Base-by-base conservation (phyloP, 345 rosid genomes). In the Gossypium ekmanianum region DNA sequence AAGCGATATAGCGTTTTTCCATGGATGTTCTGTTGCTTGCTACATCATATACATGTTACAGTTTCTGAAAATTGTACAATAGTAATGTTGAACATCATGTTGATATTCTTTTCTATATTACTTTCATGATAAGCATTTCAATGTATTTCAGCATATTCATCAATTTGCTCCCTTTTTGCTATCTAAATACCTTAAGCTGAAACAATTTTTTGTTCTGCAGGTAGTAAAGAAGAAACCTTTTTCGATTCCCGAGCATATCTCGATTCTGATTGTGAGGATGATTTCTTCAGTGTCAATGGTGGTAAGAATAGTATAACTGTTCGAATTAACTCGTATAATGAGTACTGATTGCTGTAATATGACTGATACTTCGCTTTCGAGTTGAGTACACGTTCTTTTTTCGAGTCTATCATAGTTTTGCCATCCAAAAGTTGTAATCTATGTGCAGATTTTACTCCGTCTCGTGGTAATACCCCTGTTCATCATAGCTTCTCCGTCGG, bases 211-310 rank as follows among this genome's bases (percentile, higher is more conserved):
- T 45, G 29, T 66, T 27, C 22, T 80, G 85, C 88, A 95, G 99
- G 93, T 62, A 90, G 93, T 76, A 95, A 84, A 86, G 94, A 91
- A 50, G 99, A 95, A 65, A 59, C 77, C 11, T 95, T 95, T 86
- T 92, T 91, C 48, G 99, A 95, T 81, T 86, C 99, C 6, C 88
- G 73, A 77, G 77, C 88, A 11, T 95, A 90, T 88, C 69, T 95
- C 52, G 97, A 93, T 29, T 94, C 98, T 0, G 98, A 94, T 71
- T 88, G 93, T 17, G 99, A 95, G 48, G 97, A 93, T 63, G 99
- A 95, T 80, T 95, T 93, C 83, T 84, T 76, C 78, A 95, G 99
- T 74, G 98, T 95, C 50, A 89, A 81, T 73, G 99, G 98, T 18
- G 99, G 99, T 95, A 82, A 78, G 94, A 47, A 73, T 29, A 22